phyloP scores from a whole-genome alignment of 2,329 filamentous ascomycete species.

The Pseudocercospora fuligena region DNA sequence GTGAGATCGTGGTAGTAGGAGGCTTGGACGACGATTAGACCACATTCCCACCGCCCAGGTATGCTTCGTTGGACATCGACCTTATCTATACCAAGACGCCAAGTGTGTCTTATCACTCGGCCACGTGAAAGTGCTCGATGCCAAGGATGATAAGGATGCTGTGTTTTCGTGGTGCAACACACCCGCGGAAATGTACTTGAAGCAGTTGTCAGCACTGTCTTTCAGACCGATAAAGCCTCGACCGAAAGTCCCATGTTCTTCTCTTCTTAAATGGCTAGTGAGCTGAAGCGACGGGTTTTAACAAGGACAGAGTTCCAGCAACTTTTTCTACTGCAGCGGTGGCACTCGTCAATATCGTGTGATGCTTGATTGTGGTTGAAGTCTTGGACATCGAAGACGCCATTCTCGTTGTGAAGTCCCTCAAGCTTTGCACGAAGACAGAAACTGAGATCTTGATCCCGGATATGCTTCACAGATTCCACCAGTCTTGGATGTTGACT shows the following conservation, averaged over 20 bases:
- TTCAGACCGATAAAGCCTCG: background rate
- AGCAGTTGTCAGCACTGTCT: too few relatives aligned
- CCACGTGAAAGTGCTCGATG: slow-evolving; percentile 1
- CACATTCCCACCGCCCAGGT: background rate
- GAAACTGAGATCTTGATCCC: too few relatives aligned
- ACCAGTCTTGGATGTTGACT: too few relatives aligned
- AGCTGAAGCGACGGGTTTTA: too few relatives aligned
- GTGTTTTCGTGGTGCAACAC: background rate
- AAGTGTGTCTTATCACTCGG: slow-evolving; percentile 1
- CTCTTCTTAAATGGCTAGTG: background rate
- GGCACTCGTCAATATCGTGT: too few relatives aligned
- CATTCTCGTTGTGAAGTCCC: too few relatives aligned
- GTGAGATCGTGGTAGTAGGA: background rate
- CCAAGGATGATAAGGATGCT: slow-evolving; percentile 1
- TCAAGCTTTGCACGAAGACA: too few relatives aligned
- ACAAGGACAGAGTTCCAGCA: too few relatives aligned
- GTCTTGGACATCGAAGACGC: too few relatives aligned
- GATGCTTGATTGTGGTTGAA: too few relatives aligned
- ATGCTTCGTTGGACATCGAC: background rate
- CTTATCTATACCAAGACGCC: slow-evolving; percentile 6
- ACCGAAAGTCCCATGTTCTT: background rate
- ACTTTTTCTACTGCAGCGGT: too few relatives aligned
- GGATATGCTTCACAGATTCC: too few relatives aligned
- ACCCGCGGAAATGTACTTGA: background rate
- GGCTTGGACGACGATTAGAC: background rate